Conservation (phyloP, 1,139 yeast genomes). For the Diutina sp. region DNA sequence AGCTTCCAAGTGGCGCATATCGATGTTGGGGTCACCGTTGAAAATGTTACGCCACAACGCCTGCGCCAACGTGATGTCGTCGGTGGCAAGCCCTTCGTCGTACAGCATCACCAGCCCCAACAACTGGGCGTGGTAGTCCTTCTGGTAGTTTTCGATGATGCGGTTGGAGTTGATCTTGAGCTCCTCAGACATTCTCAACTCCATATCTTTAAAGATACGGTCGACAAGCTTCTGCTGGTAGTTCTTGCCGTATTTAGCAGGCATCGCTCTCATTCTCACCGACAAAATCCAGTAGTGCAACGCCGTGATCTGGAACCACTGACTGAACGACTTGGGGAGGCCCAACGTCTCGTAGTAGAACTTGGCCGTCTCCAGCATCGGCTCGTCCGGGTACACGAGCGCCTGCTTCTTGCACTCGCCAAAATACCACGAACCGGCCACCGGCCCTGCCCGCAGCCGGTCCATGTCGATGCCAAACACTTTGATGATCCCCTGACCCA, state of each 20-base stretch:
- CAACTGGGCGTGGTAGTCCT: conserved; percentile 82
- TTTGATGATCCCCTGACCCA: conserved; percentile 63
- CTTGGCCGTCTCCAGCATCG: conserved; percentile 47
- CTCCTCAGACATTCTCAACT: conserved; percentile 71
- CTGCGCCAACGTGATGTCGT: conserved; percentile 74
- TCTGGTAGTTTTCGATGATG: conserved; percentile 73
- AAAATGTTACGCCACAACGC: conserved; percentile 90
- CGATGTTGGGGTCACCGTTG: conserved; percentile 74
- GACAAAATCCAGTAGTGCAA: conserved; percentile 89
- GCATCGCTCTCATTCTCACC: conserved; percentile 94
- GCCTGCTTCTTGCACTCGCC: conserved; percentile 83
- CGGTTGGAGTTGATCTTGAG: conserved; percentile 76
- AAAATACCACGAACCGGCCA: conserved; percentile 81
- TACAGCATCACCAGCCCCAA: conserved; percentile 84
- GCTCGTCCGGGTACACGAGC: conserved; percentile 59
- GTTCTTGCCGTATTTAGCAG: conserved; percentile 74
- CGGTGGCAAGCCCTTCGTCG: conserved; percentile 81
- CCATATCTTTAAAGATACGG: conserved; percentile 82
- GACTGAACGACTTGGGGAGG: conserved; percentile 77
- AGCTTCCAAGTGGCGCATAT: conserved; percentile 76
- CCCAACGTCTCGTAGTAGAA: conserved; percentile 72
- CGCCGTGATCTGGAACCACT: conserved; percentile 88
- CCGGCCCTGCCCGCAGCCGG: conserved; percentile 81
- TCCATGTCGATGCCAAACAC: conserved; percentile 80
- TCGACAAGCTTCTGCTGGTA: conserved; percentile 91